These are phyloP conservation scores for Hypoxylon sp. DNA, from an alignment of 2,329 filamentous ascomycete species.

Conservation along the genomic window DNA sequence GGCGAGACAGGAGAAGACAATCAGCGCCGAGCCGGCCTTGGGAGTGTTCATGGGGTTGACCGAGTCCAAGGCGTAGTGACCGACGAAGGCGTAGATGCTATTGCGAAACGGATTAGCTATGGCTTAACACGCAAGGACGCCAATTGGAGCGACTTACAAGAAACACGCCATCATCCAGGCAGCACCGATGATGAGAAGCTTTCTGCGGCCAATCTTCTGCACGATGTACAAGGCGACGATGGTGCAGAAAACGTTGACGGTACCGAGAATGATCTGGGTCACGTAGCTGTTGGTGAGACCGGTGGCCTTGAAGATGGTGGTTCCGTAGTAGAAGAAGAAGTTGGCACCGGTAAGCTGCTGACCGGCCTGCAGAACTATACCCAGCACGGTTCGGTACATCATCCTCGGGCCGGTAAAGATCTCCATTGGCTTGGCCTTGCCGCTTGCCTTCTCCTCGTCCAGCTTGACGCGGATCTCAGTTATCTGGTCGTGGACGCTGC, in stretches of 20 bases:
- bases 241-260: slow-evolving; percentile 73
- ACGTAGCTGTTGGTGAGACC: slow-evolving; percentile 71
- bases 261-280: slow-evolving; percentile 72
- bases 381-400: slow-evolving; percentile 68
- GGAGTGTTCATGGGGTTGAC: slow-evolving; percentile 54
- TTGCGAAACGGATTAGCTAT: slow-evolving; percentile 14
- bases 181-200: slow-evolving; percentile 68
- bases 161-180: slow-evolving; percentile 66
- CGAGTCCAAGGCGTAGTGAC: slow-evolving; percentile 54
- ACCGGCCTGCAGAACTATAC: slow-evolving; percentile 68
- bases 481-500: slow-evolving; percentile 56
- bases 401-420: slow-evolving; percentile 74
- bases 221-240: slow-evolving; percentile 71
- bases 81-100: slow-evolving; percentile 58
- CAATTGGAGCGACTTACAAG: slow-evolving; percentile 47
- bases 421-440: slow-evolving; percentile 60
- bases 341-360: slow-evolving; percentile 75
- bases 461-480: slow-evolving; percentile 61
- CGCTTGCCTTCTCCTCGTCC: slow-evolving; percentile 54
- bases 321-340: slow-evolving; percentile 73
- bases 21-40: slow-evolving; percentile 64
- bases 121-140: background rate
- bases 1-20: slow-evolving; percentile 74
- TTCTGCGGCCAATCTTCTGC: slow-evolving; percentile 69
- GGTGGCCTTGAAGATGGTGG: slow-evolving; percentile 70